Conservation (phyloP, 176 grass and related monocot genomes). For the Rhipidocladum racemiflorum region DNA sequence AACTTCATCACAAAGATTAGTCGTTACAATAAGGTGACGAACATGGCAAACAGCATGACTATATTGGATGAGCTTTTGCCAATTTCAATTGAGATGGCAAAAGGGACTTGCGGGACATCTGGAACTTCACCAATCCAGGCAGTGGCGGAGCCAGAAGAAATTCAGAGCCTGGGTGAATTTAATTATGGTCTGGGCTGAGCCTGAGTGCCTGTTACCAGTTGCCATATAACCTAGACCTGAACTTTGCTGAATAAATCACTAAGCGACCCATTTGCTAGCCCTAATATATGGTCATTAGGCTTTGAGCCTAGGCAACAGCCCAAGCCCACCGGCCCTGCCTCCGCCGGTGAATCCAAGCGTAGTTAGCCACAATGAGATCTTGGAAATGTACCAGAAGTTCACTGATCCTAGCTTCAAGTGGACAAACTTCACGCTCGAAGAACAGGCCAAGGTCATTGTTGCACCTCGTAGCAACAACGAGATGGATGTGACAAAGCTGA, state of each 20-base stretch:
- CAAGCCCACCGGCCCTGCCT: no score
- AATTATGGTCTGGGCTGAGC: no score
- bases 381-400: constrained; percentile 71
- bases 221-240: no score
- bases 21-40: constrained; percentile 68
- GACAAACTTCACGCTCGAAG: constrained; percentile 73
- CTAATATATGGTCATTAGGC: no score
- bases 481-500: constrained; percentile 70
- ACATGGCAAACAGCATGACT: constrained; percentile 86
- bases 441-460: constrained; percentile 78
- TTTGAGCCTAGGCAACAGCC: no score
- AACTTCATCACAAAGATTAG: constrained; percentile 90
- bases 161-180: no score
- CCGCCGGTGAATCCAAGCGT: constrained; percentile 75
- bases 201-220: no score
- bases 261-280: no score
- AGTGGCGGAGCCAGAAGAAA: no score
- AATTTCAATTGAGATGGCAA: constrained; percentile 75
- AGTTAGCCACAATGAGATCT: constrained; percentile 73
- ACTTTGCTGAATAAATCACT: no score
- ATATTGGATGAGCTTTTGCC: constrained; percentile 80
- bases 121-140: constrained; percentile 87
- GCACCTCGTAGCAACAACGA: constrained; percentile 75
- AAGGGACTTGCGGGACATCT: constrained; percentile 62
- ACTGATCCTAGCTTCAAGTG: constrained; percentile 63